Percentiles rank a stretch among this genome's conserved stretches.
Conservation (phyloP, 2,329 filamentous ascomycete species). For the Rutstroemia sydowiana region DNA sequence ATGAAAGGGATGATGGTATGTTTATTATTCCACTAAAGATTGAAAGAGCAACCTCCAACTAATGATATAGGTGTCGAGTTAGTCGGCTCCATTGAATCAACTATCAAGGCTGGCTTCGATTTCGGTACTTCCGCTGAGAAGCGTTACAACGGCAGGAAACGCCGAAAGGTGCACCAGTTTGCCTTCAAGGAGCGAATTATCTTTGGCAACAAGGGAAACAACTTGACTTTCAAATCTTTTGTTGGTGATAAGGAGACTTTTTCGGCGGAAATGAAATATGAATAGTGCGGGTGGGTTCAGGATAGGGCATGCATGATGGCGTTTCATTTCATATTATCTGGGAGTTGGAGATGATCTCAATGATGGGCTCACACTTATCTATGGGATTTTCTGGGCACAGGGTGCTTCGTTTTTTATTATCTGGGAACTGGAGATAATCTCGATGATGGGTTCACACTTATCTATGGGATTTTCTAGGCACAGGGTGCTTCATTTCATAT, state of each 20-base stretch:
- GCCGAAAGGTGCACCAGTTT: not conserved
- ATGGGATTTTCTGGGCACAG: no score
- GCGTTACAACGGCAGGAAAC: not conserved
- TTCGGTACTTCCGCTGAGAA: not conserved
- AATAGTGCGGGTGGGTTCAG: not conserved
- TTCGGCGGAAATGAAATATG: conserved; percentile 9
- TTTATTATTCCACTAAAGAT: not conserved
- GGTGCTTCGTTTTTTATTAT: no score
- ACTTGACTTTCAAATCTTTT: conserved; percentile 9
- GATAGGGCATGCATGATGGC: not conserved
- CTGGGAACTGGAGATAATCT: no score
- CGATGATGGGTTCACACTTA: no score
- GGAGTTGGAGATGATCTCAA: no score
- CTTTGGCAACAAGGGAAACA: conserved; percentile 12
- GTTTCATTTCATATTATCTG: not conserved
- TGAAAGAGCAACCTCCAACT: not conserved
- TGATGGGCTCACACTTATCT: no score
- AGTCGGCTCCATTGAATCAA: conserved; percentile 6
- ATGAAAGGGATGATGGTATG: conserved; percentile 7
- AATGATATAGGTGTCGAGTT: conserved; percentile 4
- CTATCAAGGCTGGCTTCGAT: not conserved
- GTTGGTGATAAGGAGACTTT: conserved; percentile 4
- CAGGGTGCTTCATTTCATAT: no score
- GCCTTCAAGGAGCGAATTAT: not conserved
- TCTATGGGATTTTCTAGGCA: no score